Evolutionary conservation across 192 early-diverging fungal species (phyloP).

Genomic region (Rhizophagus prolifer): DNA sequence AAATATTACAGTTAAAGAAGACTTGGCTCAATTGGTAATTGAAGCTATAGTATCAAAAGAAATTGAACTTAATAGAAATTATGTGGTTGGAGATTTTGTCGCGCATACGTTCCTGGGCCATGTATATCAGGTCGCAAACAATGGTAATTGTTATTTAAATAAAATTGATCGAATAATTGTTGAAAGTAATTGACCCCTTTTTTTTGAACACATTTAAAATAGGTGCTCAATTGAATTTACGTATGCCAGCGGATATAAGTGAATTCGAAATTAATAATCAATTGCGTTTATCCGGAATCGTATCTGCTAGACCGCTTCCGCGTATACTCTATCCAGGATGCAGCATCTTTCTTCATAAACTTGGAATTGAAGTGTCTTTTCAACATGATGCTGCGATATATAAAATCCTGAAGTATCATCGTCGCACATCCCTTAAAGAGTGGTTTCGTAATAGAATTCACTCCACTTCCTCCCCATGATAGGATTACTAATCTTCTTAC

Average conservation of each 20-base stretch:
- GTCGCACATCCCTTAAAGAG: background rate
- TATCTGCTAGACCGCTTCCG: conserved; percentile 1
- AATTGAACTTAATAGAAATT: conserved; percentile 1
- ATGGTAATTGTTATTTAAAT: background rate
- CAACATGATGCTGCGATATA: conserved; percentile 12
- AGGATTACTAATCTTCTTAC: no score
- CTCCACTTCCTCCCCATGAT: no score
- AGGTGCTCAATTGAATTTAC: background rate
- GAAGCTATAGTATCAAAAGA: background rate
- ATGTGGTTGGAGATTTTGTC: conserved; percentile 17
- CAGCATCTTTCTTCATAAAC: conserved; percentile 7
- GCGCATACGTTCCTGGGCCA: background rate
- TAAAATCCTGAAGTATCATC: background rate
- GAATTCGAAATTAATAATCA: conserved; percentile 5
- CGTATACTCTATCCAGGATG: conserved; percentile 10
- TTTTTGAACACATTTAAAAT: background rate
- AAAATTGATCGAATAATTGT: background rate
- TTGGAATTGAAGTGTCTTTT: conserved; percentile 4
- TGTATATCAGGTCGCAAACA: conserved; percentile 5
- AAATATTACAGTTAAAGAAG: conserved; percentile 16
- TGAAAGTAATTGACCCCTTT: background rate
- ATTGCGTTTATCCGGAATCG: conserved; percentile 19
- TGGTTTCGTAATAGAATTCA: background rate
- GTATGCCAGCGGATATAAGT: background rate
- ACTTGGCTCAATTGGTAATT: background rate